A percentile compares a stretch with the other conserved stretches of the same genome.
Conservation (phyloP, 768 basidiomycete species). For the Zangia roseola region DNA sequence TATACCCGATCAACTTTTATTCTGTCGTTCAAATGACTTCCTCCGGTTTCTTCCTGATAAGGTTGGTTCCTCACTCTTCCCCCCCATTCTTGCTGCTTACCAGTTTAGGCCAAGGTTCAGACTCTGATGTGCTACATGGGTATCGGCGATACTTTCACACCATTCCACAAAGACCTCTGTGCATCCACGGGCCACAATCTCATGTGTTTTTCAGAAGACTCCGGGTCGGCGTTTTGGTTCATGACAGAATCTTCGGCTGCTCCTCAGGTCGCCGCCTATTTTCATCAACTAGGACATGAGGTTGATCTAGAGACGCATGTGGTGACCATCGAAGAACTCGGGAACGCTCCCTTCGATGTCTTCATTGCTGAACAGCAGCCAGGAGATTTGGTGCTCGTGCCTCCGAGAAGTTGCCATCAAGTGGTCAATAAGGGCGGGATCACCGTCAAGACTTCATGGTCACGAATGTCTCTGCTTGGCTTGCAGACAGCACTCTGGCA, state of each 20-base stretch:
- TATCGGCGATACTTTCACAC: conserved; percentile 79
- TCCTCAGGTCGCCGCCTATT: conserved; percentile 54
- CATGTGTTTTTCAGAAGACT: conserved; percentile 77
- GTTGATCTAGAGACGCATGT: conserved; percentile 75
- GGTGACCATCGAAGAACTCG: conserved; percentile 60
- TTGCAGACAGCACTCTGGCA: conserved; percentile 59
- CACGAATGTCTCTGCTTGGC: conserved; percentile 72
- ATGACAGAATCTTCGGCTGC: conserved; percentile 70
- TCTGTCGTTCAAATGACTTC: conserved; percentile 55
- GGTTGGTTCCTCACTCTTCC: conserved; percentile 35
- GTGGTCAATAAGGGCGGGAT: conserved; percentile 80
- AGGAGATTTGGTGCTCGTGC: conserved; percentile 80
- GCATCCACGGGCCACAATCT: conserved; percentile 84
- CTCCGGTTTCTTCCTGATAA: conserved; percentile 52
- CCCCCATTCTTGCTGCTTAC: conserved; percentile 3
- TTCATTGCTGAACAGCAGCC: conserved; percentile 71
- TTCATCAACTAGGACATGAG: conserved; percentile 42
- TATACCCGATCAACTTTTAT: conserved; percentile 54
- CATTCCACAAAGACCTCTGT: conserved; percentile 83
- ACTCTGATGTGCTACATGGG: conserved; percentile 88
- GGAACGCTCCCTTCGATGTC: conserved; percentile 62
- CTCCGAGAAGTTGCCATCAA: conserved; percentile 80
- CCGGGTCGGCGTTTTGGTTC: conserved; percentile 81
- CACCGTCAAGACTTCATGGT: conserved; percentile 85
- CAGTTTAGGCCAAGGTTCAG: conserved; percentile 57